These are phyloP conservation scores for Colletotrichum sp. DNA, from an alignment of 2,329 filamentous ascomycete species.

Conservation along the genomic window DNA sequence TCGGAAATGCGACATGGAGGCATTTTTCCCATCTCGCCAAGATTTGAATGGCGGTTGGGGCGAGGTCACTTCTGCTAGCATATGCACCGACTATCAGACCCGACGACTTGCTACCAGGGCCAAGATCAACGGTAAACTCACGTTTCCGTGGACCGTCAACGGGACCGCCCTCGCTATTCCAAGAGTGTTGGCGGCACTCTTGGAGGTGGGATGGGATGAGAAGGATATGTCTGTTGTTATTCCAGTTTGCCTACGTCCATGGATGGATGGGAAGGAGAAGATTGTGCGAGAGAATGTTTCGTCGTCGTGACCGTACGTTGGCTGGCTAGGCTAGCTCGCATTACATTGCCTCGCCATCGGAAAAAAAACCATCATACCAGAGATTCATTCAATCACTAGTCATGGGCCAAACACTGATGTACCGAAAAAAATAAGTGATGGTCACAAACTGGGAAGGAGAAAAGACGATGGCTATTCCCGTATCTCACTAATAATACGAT, in stretches of 20 bases:
- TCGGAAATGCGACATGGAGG: conserved; percentile 92
- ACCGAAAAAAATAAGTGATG: background rate
- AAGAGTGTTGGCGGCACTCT: conserved; percentile 82
- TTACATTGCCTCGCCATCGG: background rate
- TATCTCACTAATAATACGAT: background rate
- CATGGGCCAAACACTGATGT: background rate
- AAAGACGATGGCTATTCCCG: background rate
- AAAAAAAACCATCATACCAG: background rate
- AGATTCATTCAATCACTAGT: background rate
- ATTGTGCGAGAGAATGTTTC: conserved; percentile 50
- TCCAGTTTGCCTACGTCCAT: conserved; percentile 79
- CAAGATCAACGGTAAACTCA: conserved; percentile 59
- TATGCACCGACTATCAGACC: conserved; percentile 95
- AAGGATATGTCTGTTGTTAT: conserved; percentile 69
- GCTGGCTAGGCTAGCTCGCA: background rate
- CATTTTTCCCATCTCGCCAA: conserved; percentile 83
- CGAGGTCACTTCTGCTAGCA: conserved; percentile 87
- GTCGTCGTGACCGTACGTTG: background rate
- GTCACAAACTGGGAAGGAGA: background rate
- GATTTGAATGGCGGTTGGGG: conserved; percentile 78
- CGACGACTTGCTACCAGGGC: conserved; percentile 80
- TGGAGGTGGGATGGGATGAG: conserved; percentile 92
- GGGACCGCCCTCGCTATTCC: conserved; percentile 94
- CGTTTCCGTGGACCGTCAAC: conserved; percentile 90
- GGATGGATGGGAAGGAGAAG: conserved; percentile 78